A percentile compares a stretch with the other conserved stretches of the same genome.
These are phyloP conservation scores for Penicillium soppii DNA, from an alignment of 495 filamentous ascomycete genomes.

Conservation along the genomic window DNA sequence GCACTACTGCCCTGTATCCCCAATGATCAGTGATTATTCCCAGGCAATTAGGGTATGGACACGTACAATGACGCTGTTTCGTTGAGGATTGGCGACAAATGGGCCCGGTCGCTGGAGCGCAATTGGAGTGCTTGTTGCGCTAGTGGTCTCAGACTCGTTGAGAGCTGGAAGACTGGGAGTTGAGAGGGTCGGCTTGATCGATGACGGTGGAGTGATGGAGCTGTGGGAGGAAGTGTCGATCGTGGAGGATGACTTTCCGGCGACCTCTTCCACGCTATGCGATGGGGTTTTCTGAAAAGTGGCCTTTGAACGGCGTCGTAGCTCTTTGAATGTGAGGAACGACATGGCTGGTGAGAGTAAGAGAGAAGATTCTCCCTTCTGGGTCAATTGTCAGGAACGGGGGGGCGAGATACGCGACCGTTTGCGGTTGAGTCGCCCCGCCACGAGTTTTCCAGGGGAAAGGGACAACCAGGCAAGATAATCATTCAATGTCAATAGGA, in stretches of 20 bases:
- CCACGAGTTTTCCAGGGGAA: slow-evolving; percentile 12
- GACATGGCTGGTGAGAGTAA: slow-evolving; percentile 43
- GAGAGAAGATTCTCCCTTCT: slow-evolving; percentile 10
- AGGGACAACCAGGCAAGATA: too few relatives aligned
- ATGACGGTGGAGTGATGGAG: slow-evolving; percentile 59
- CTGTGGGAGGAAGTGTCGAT: slow-evolving; percentile 56
- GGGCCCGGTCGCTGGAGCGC: slow-evolving; percentile 44
- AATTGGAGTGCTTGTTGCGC: slow-evolving; percentile 32
- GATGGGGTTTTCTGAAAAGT: slow-evolving; percentile 58
- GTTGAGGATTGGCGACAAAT: slow-evolving; percentile 45
- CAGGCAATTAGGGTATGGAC: background rate
- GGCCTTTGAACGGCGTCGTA: slow-evolving; percentile 71
- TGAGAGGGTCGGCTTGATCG: slow-evolving; percentile 54
- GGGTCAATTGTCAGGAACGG: slow-evolving; percentile 21
- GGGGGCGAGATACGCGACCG: slow-evolving; percentile 29
- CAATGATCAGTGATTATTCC: background rate
- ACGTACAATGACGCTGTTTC: slow-evolving; percentile 50
- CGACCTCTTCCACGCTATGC: slow-evolving; percentile 49
- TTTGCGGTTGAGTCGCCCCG: slow-evolving; percentile 38
- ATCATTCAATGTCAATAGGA: too few relatives aligned
- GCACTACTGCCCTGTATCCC: slow-evolving; percentile 34
- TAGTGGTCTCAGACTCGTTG: slow-evolving; percentile 41
- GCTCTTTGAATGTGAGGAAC: slow-evolving; percentile 77
- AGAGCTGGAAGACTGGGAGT: slow-evolving; percentile 53
- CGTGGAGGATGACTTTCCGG: slow-evolving; percentile 63